Base-by-base conservation (phyloP, 2,329 filamentous ascomycete genomes). In the Cordyceps fumosorosea region DNA sequence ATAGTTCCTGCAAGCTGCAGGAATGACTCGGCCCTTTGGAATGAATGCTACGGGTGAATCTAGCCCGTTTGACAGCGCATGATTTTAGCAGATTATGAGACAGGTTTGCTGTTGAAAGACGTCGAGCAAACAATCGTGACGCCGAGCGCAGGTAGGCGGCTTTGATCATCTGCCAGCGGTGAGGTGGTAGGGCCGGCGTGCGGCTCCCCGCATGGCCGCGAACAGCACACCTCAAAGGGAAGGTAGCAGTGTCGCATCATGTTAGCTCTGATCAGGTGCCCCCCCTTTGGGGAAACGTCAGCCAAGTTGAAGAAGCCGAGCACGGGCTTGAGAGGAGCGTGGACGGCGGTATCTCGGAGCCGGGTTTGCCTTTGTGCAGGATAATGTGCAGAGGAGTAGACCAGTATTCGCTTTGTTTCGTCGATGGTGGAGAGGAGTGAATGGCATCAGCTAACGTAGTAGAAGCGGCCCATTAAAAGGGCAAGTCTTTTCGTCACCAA, bases 241-340 rank as follows among this genome's bases (percentile, higher is more conserved):
- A 58, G 56, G 56, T 58, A 29, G 20, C 56, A 58, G 24, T 58
- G 12, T 14, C 37, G 11, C 56, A 50, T 58, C n/a, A 57, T 57
- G 44, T 26, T 57, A 50, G 44, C 29, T 58, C 29, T 50, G 45
- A 58, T 58, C 56, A n/a, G 50, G 11, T 50, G 32, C 44, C 22
- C 44, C 24, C 24, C 42, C 22, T 10, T 2, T 26, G 5, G 26
- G 14, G 11, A 48, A 32, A 40, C n/a, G 56, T 40, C 56, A 34
- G 42, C 22, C 54, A 47, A 26, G 42, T 12, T 22, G 18, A 10
- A 34, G 18, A 47, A 16, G 42, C 20, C 6, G 34, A 47, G 42
- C 14, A 56, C 24, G 11, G 34, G 40, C 42, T 47, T 10, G 22
- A 37, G n/a, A 12, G 54, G 53, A 22, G 24, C 26, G 20, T 34